These are phyloP conservation scores for Phyllachora maydis DNA, from an alignment of 2,329 filamentous ascomycete species.

Conservation along the genomic window DNA sequence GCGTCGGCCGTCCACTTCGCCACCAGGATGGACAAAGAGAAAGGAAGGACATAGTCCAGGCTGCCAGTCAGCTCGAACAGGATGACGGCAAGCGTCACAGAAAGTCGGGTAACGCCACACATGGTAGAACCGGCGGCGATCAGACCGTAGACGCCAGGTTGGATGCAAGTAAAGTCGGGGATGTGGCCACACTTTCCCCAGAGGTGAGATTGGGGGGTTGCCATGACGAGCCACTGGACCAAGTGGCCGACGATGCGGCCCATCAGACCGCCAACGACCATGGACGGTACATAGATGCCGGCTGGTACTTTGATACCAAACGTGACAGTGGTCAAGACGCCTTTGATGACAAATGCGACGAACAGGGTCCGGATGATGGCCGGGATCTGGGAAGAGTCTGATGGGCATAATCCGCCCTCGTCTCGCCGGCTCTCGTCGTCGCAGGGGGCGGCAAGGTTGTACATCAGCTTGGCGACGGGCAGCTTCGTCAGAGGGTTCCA, in stretches of 20 bases:
- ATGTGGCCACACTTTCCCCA: slow-evolving; percentile 55
- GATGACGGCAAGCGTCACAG: slow-evolving; percentile 85
- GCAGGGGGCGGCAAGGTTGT: slow-evolving; percentile 81
- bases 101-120: slow-evolving; percentile 89
- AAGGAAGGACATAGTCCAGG: slow-evolving; percentile 84
- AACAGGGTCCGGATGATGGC: slow-evolving; percentile 51
- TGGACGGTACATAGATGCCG: slow-evolving; percentile 94
- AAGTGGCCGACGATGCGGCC: slow-evolving; percentile 74
- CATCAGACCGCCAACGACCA: slow-evolving; percentile 91
- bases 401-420: slow-evolving; percentile 58
- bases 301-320: slow-evolving; percentile 95
- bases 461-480: slow-evolving; percentile 74
- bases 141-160: slow-evolving; percentile 90
- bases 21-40: slow-evolving; percentile 77
- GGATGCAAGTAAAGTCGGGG: slow-evolving; percentile 65
- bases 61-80: slow-evolving; percentile 91
- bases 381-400: slow-evolving; percentile 53
- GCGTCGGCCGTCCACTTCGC: slow-evolving; percentile 98
- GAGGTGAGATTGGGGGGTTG: slow-evolving; percentile 47
- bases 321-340: slow-evolving; percentile 68
- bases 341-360: slow-evolving; percentile 74
- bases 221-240: slow-evolving; percentile 62
- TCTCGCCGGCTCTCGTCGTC: slow-evolving; percentile 42
- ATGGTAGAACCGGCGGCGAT: slow-evolving; percentile 92
- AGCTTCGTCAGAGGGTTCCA: slow-evolving; percentile 86